Base-by-base conservation (phyloP, 306 rosid genomes). In the Leucaena leucocephala region DNA sequence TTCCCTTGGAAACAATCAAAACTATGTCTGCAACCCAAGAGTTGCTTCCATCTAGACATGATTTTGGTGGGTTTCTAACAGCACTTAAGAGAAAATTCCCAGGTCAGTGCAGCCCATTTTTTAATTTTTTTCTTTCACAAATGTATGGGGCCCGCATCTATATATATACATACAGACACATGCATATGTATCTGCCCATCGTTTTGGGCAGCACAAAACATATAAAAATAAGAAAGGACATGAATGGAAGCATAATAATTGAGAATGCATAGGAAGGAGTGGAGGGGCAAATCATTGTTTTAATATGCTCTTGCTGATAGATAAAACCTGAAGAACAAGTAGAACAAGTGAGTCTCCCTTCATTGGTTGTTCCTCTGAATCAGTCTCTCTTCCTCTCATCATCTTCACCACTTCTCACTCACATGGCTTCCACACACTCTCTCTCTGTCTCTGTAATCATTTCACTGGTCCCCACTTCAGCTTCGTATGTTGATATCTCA, bases 371-470 rank as follows among this genome's bases (percentile, higher is more conserved):
- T n/a, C n/a, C n/a, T n/a, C n/a, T n/a, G n/a, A n/a, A n/a, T n/a
- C n/a, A n/a, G n/a, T n/a, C n/a, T n/a, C n/a, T 27, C 36, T 27
- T 27, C 4, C 64, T 58, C 55, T 44, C 74, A 69, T 69, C 57
- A 69, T 69, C 57, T 8, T 69, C 74, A 4, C 57, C 73, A 68
- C 72, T 9, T 22, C 64, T 4, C 74, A 44, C 40, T 5, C 73
- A 68, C 44, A 34, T 71, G 75, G 19, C 21, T 19, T 44, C 39
- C 43, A 48, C 13, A 42, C 58, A 15, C 42, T 0, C 8, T 0
- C 46, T 0, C 46, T 10, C 8, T 17, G 6, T 57, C 35, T 3
- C 35, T 10, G 14, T 8, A 46, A 71, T 71, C 59, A 71, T 71
- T 70, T 15, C 61, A 33, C 1, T 15, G 75, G 61, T 6, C 75